Percentiles rank a stretch among this genome's conserved stretches.
These are phyloP conservation scores for Ceratocystis cacaofunesta DNA, from an alignment of 2,329 filamentous ascomycete species.

Conservation along the genomic window DNA sequence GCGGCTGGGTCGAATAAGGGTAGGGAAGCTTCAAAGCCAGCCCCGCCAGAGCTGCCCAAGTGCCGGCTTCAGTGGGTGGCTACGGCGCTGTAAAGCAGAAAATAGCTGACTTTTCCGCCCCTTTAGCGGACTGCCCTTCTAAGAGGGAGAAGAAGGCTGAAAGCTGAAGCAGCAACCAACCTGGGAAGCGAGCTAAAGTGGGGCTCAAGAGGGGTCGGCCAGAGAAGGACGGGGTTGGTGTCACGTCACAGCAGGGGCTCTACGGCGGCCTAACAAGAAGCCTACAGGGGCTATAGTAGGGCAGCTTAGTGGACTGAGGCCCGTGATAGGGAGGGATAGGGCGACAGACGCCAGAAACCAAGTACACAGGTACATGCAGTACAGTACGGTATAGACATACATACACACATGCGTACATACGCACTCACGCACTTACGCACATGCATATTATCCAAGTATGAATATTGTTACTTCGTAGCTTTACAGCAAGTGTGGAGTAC, in stretches of 20 bases:
- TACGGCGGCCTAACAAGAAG: not conserved
- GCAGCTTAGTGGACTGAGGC: not conserved
- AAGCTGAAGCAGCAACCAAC: not conserved
- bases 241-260: not conserved
- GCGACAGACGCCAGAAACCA: too few relatives aligned
- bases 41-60: not conserved
- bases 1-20: not conserved
- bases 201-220: not conserved
- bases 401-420: too few relatives aligned
- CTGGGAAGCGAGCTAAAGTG: not conserved
- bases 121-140: not conserved
- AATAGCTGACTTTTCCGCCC: not conserved
- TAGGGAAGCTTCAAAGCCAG: not conserved
- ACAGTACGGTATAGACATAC: not conserved
- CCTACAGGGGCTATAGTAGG: not conserved
- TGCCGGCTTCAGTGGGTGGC: not conserved
- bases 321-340: too few relatives aligned
- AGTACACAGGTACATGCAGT: not conserved
- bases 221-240: not conserved
- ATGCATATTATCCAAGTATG: too few relatives aligned
- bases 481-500: too few relatives aligned
- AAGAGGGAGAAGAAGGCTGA: not conserved
- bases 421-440: too few relatives aligned
- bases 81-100: not conserved
- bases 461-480: too few relatives aligned